Conservation (phyloP, 2,329 filamentous ascomycete species). For the Neofusicoccum parvum region DNA sequence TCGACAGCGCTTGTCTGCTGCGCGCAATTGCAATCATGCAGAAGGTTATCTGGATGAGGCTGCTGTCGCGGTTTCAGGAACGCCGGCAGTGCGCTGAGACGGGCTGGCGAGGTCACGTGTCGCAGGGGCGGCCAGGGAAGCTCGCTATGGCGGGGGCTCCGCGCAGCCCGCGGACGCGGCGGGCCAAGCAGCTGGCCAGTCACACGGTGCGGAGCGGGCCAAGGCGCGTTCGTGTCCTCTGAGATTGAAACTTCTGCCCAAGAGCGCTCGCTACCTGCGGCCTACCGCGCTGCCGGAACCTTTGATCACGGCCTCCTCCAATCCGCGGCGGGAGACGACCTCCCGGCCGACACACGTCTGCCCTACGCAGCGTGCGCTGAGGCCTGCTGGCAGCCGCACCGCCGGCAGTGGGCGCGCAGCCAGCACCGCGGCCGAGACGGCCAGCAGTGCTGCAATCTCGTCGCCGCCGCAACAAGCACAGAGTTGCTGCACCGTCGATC, state of each 20-base stretch:
- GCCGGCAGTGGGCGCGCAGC: no score
- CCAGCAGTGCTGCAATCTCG: neutral
- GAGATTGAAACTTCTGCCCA: constrained; percentile 17
- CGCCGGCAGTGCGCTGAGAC: neutral
- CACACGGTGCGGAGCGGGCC: neutral
- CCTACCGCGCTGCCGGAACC: constrained; percentile 5
- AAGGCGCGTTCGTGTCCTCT: neutral
- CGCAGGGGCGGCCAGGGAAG: neutral
- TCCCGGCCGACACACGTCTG: neutral
- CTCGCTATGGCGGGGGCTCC: neutral
- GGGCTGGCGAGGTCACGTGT: neutral
- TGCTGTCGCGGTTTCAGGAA: neutral
- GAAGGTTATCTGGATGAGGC: neutral
- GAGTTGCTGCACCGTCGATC: neutral
- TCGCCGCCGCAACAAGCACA: constrained; percentile 2
- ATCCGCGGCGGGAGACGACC: neutral
- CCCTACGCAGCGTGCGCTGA: no score
- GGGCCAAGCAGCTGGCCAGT: neutral
- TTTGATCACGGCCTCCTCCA: neutral
- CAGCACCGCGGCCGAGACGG: no score
- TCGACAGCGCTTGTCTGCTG: neutral
- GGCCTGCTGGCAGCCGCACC: no score
- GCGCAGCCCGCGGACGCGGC: neutral
- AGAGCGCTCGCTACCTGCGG: neutral
- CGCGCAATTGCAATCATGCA: neutral